Conservation (phyloP, 129 eudicot genomes). For the Saussurea involucrata region DNA sequence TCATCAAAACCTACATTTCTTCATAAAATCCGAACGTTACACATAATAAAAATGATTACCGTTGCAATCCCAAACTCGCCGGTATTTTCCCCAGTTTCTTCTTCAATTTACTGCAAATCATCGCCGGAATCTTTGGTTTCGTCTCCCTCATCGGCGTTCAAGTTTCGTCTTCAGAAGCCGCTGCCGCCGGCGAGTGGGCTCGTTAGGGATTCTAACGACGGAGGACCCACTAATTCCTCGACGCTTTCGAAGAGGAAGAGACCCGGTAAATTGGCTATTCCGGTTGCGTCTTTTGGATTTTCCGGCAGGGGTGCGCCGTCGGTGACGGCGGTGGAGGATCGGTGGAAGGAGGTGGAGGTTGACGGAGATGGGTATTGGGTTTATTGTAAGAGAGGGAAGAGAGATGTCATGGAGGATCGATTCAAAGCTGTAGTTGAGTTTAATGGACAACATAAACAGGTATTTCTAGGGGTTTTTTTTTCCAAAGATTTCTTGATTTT, state of each 20-base stretch:
- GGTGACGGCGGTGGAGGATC: constrained; percentile 16
- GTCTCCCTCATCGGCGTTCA: constrained; percentile 33
- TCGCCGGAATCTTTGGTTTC: constrained; percentile 33
- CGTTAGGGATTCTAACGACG: constrained; percentile 17
- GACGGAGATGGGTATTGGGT: constrained; percentile 82
- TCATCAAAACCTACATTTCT: background rate
- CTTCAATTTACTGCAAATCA: constrained; percentile 26
- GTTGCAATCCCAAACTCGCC: constrained; percentile 67
- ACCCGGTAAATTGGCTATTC: constrained; percentile 74
- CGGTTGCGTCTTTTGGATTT: constrained; percentile 38
- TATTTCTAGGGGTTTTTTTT: background rate
- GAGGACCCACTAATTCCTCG: constrained; percentile 19
- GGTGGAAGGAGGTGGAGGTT: constrained; percentile 42
- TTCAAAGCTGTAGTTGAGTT: constrained; percentile 51
- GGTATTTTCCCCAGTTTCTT: constrained; percentile 50
- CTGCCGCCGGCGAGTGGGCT: constrained; percentile 34
- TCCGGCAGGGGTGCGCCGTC: constrained; percentile 14
- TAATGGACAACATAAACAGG: constrained; percentile 71
- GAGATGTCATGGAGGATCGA: constrained; percentile 88
- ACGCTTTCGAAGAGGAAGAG: constrained; percentile 69
- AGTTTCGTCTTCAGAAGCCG: constrained; percentile 40
- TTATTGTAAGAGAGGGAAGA: constrained; percentile 78
- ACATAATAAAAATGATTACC: constrained; percentile 23
- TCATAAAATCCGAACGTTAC: constrained; percentile 45
- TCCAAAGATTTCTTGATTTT: background rate